Percentiles rank a stretch among this genome's conserved stretches.
These are phyloP conservation scores for Fusarium praegraminearum DNA, from an alignment of 2,329 filamentous ascomycete species.

Conservation along the genomic window DNA sequence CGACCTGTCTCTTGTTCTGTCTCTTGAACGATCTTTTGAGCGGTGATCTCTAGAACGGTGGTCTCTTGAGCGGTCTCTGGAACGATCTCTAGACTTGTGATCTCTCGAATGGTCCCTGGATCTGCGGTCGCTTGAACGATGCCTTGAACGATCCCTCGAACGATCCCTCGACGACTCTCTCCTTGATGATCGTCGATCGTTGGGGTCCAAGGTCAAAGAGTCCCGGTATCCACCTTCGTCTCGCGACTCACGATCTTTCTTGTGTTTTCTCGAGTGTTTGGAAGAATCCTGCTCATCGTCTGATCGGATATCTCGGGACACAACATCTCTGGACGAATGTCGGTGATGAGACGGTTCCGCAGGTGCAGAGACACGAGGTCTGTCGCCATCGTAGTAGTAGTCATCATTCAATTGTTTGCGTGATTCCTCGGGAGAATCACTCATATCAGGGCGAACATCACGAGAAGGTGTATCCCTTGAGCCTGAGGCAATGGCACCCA, in stretches of 20 bases:
- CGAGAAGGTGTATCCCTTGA: constrained; percentile 28
- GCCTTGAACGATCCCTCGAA: constrained; percentile 25
- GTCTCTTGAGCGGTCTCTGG: constrained; percentile 7
- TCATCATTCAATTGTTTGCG: constrained; percentile 34
- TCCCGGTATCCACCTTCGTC: constrained; percentile 30
- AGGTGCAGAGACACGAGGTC: constrained; percentile 31
- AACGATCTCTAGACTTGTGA: constrained; percentile 2
- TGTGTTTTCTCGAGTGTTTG: constrained; percentile 35
- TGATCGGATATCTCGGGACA: constrained; percentile 35
- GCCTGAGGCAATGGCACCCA: constrained; percentile 37
- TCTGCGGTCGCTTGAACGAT: constrained; percentile 16
- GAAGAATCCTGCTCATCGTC: constrained; percentile 37
- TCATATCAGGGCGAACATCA: constrained; percentile 37
- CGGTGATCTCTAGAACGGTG: constrained; percentile 20
- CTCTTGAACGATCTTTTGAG: constrained; percentile 11
- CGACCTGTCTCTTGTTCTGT: constrained; percentile 13
- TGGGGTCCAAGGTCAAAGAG: constrained; percentile 23
- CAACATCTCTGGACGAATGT: constrained; percentile 34
- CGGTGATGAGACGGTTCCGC: constrained; percentile 29
- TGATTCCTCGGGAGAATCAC: constrained; percentile 14
- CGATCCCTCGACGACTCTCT: constrained; percentile 34
- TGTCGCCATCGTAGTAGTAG: constrained; percentile 35
- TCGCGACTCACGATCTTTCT: constrained; percentile 31
- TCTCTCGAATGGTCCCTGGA: constrained; percentile 13
- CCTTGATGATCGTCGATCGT: constrained; percentile 31